Evolutionary conservation across 129 eudicot genomes (phyloP).

Genomic region (Helichrysum umbraculigerum): DNA sequence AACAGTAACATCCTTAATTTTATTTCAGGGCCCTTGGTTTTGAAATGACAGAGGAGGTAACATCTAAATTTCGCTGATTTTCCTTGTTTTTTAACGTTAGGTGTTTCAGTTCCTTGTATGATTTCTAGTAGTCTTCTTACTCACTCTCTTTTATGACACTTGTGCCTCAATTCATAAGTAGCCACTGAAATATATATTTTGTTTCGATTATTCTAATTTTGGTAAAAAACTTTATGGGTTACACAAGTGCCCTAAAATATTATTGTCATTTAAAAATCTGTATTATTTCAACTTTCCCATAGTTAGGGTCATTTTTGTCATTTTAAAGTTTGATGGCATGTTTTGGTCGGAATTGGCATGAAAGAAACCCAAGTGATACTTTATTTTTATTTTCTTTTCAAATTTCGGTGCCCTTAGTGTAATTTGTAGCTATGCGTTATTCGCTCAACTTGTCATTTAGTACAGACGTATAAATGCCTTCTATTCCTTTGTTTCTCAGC

Average conservation of each 20-base stretch:
- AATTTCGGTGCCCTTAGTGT: too few species aligned
- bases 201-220: too few species aligned
- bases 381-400: too few species aligned
- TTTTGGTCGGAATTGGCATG: too few species aligned
- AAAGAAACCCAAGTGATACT: too few species aligned
- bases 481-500: constrained; percentile 45
- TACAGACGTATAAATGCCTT: not conserved
- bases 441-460: not conserved
- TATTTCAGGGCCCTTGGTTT: constrained; percentile 92
- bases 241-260: too few species aligned
- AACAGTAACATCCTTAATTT: constrained; percentile 6
- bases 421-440: not conserved
- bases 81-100: not conserved
- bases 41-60: constrained; percentile 92
- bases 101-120: not conserved
- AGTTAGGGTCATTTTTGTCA: too few species aligned
- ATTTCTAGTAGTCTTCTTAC: not conserved
- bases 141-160: not conserved
- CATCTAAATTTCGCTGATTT: constrained; percentile 11
- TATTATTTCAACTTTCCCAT: too few species aligned
- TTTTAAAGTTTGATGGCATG: too few species aligned
- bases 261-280: too few species aligned
- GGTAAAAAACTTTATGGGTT: too few species aligned
- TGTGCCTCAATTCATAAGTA: not conserved
- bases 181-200: too few species aligned